A percentile compares a stretch with the other conserved stretches of the same genome.
Evolutionary conservation across 495 filamentous ascomycete genomes (phyloP).

Genomic region (Terfezia boudieri): DNA sequence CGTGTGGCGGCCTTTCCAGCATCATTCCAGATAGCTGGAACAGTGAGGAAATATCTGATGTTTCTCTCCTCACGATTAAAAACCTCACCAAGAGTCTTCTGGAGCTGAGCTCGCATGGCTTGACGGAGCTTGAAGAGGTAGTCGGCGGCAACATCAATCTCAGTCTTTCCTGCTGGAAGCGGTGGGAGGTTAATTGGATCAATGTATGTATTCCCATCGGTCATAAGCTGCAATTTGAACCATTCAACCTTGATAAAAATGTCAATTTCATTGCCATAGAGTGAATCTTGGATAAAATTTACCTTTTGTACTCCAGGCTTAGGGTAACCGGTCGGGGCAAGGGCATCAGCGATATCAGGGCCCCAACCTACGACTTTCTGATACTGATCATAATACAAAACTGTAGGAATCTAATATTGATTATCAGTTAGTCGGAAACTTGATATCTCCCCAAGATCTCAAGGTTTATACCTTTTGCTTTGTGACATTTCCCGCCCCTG

Average conservation of each 20-base stretch:
- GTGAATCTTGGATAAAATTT: not conserved
- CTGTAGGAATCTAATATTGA: conserved; percentile 43
- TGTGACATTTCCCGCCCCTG: conserved; percentile 51
- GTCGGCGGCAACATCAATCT: conserved; percentile 60
- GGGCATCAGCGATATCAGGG: conserved; percentile 55
- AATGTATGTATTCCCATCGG: conserved; percentile 61
- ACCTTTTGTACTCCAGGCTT: conserved; percentile 56
- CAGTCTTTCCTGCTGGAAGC: conserved; percentile 54
- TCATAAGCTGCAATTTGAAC: conserved; percentile 68
- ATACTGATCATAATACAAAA: conserved; percentile 63
- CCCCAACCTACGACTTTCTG: conserved; percentile 68
- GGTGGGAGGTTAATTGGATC: conserved; percentile 62
- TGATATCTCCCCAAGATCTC: not conserved
- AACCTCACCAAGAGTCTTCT: conserved; percentile 54
- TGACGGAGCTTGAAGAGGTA: conserved; percentile 61
- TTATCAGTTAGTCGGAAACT: not conserved
- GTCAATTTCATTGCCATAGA: not conserved
- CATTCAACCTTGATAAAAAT: conserved; percentile 37
- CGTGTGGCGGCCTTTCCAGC: conserved; percentile 58
- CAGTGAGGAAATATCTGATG: conserved; percentile 54
- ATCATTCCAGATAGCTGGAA: conserved; percentile 65
- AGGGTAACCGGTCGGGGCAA: conserved; percentile 58
- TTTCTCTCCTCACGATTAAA: conserved; percentile 61
- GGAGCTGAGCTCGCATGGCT: conserved; percentile 52
- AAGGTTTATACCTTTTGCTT: conserved; percentile 41